phyloP scores from a whole-genome alignment of 2,329 filamentous ascomycete genomes.

The Trichoderma cornu-damae region DNA sequence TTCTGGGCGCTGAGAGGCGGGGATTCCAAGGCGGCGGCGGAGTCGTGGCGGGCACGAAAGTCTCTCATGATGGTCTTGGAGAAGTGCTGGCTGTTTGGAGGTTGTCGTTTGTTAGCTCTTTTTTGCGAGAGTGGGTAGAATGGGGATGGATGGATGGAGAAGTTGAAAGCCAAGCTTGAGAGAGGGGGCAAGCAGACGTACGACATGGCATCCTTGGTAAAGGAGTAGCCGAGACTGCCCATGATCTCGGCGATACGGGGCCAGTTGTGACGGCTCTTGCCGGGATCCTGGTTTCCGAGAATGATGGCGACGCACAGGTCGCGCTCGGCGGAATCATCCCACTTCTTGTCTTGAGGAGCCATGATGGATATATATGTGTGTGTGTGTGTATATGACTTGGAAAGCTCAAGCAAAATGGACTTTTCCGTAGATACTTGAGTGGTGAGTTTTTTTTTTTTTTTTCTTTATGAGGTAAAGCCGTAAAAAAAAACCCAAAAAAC shows the following conservation, averaged over 20 bases:
- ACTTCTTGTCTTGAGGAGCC: conserved; percentile 34
- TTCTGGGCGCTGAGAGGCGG: not conserved
- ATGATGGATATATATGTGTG: conserved; percentile 20
- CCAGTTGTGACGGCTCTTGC: conserved; percentile 33
- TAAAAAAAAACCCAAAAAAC: too few relatives aligned
- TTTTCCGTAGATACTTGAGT: too few relatives aligned
- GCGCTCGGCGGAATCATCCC: conserved; percentile 34
- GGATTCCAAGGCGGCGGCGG: conserved; percentile 2
- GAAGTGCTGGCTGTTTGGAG: conserved; percentile 34
- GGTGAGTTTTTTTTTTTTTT: too few relatives aligned
- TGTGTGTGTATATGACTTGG: too few relatives aligned
- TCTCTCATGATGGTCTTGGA: conserved; percentile 36
- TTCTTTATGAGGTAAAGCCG: not conserved
- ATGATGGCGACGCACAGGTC: conserved; percentile 38
- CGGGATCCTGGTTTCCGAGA: conserved; percentile 25
- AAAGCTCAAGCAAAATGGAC: too few relatives aligned
- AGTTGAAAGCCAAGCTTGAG: too few relatives aligned
- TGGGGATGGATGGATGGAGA: not conserved
- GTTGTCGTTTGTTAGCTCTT: not conserved
- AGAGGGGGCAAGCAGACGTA: conserved; percentile 24
- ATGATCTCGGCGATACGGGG: conserved; percentile 30
- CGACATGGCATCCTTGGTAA: conserved; percentile 38
- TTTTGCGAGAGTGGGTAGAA: too few relatives aligned
- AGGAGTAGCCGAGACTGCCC: conserved; percentile 31
- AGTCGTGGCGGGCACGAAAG: conserved; percentile 29